Percentiles rank a stretch among this genome's conserved stretches.
Conservation (phyloP, 192 early-diverging fungal species). For the Funneliformis mosseae region DNA sequence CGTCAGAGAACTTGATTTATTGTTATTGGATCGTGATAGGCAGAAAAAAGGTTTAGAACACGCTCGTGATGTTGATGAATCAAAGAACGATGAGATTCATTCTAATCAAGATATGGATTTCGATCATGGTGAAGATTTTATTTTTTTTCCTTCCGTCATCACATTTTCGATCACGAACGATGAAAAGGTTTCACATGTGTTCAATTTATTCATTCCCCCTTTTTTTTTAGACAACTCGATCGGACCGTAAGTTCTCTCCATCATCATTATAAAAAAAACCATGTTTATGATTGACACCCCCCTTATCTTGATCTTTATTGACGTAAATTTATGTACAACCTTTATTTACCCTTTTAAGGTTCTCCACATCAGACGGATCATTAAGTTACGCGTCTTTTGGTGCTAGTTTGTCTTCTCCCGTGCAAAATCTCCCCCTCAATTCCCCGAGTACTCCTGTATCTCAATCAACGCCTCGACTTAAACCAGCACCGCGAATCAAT, state of each 20-base stretch:
- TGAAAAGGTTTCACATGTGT: background rate
- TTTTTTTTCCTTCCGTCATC: background rate
- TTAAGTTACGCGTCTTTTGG: background rate
- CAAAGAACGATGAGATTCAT: slow-evolving; percentile 1
- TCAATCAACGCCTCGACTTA: background rate
- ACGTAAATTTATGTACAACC: background rate
- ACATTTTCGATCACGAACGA: background rate
- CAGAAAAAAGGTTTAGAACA: slow-evolving; percentile 30
- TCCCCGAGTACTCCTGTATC: background rate
- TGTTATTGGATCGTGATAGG: slow-evolving; percentile 38
- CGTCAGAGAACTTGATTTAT: slow-evolving; percentile 50
- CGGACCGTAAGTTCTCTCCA: background rate
- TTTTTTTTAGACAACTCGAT: slow-evolving; percentile 4
- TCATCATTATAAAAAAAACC: background rate
- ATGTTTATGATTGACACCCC: background rate
- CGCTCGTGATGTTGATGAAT: background rate
- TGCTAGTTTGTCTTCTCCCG: background rate
- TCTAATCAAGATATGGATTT: slow-evolving; percentile 21
- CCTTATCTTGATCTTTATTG: background rate
- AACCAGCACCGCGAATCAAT: background rate
- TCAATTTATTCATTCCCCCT: background rate
- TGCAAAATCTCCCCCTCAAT: background rate
- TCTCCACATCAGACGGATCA: background rate
- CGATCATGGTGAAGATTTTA: background rate
- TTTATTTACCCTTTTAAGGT: background rate